Evolutionary conservation across 176 grass and related monocot genomes (phyloP), one percentile per base, ranked within the genome.

Genomic region (Oryza nivara): DNA sequence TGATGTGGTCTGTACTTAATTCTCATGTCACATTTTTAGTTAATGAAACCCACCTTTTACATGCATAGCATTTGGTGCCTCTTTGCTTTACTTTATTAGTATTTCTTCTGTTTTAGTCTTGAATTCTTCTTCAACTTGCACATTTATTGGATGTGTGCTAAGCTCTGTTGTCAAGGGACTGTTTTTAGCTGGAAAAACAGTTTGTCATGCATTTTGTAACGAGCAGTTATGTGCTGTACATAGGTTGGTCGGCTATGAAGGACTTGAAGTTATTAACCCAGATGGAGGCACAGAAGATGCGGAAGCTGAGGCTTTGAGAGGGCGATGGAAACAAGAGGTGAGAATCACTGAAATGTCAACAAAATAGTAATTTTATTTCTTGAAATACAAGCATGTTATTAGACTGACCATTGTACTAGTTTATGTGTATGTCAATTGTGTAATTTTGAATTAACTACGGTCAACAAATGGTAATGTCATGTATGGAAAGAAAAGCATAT

Each of bases 301-400:
- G 0, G 93, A 99, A 78, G 92, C 70, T 75, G 97, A 99, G 77
- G 93, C 97, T 63, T 79, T 92, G 52, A 90, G 79, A 84, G 96
- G 97, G 11, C 79, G 93, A 84, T 99, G 97, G 97, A 99, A 91
- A 84, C 97, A 94, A 38, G 93, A 99, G 97, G 97, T 96, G 67
- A 78, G 64, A 45, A 49, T 70, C 13, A 46, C 48, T 20, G 22
- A 67, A 74, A 19, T 68, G 46, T 22, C 13, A 5, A 51, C 15
- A 60, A 36, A 32, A 48, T 8, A 35, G 0, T 64, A 11, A 67
- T 48, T 52, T 49, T 85, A 26, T 19, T 22, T 20, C 38, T 76
- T 9, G 38, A 65, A 73, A 58, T 8, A 75, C 20, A n/a, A 67
- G 15, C 20, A 67, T 76, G 35, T 54, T 14, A 7, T 76, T 49